phyloP scores from a whole-genome alignment of 495 filamentous ascomycete species.

The Penicillium samsonianum region DNA sequence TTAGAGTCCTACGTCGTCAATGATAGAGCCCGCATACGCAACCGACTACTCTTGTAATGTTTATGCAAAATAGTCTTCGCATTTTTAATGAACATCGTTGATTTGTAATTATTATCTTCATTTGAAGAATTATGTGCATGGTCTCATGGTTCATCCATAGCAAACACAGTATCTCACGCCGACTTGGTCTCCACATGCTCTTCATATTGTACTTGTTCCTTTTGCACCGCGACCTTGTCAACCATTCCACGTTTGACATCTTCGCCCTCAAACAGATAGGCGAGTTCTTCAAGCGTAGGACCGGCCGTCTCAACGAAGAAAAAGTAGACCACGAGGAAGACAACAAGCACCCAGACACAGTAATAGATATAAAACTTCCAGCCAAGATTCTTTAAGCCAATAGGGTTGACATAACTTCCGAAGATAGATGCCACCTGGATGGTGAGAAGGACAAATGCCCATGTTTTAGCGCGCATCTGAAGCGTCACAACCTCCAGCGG shows the following conservation, averaged over 20 bases:
- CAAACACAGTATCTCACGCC: conserved; percentile 3
- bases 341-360: conserved; percentile 58
- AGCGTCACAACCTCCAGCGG: conserved; percentile 64
- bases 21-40: no score
- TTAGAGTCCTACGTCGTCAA: no score
- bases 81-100: no score
- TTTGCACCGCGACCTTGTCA: conserved; percentile 21
- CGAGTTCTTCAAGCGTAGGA: conserved; percentile 63
- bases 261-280: conserved; percentile 35
- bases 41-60: no score
- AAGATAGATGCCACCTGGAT: conserved; percentile 59
- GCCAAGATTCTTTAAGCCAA: conserved; percentile 51
- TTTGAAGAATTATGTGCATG: no score
- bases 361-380: conserved; percentile 64
- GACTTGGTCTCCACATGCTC: conserved; percentile 21
- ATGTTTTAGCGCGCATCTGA: conserved; percentile 64
- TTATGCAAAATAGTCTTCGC: no score
- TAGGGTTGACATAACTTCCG: conserved; percentile 56
- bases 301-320: conserved; percentile 66
- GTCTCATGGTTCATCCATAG: no score
- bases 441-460: conserved; percentile 62
- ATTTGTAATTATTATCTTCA: no score
- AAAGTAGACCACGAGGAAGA: conserved; percentile 60
- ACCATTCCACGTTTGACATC: conserved; percentile 16
- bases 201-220: conserved; percentile 21